A percentile compares a stretch with the other conserved stretches of the same genome.
phyloP scores from a whole-genome alignment of 768 basidiomycete species.

The Amanita inopinata region DNA sequence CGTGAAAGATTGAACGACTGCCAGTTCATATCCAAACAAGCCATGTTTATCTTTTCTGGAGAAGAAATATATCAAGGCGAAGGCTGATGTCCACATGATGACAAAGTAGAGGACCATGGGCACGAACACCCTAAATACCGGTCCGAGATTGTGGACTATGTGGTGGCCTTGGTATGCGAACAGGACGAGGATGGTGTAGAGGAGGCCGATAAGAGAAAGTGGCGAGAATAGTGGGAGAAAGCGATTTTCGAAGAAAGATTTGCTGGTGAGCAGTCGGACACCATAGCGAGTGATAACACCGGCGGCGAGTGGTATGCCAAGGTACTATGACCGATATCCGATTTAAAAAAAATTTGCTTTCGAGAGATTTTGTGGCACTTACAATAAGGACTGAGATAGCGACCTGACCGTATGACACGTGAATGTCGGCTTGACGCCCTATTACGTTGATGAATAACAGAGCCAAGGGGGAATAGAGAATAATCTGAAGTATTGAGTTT shows the following conservation, averaged over 20 bases:
- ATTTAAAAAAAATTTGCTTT: not conserved
- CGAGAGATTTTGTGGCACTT: conserved; percentile 22
- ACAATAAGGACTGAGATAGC: conserved; percentile 67
- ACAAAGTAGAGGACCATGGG: too few species aligned
- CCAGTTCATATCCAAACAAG: conserved; percentile 52
- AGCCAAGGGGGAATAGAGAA: conserved; percentile 66
- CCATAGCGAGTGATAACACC: too few species aligned
- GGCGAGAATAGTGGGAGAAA: conserved; percentile 69
- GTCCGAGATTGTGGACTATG: too few species aligned
- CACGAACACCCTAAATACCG: too few species aligned
- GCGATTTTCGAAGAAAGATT: conserved; percentile 36
- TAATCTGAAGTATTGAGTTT: conserved; percentile 72
- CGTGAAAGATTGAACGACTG: conserved; percentile 75
- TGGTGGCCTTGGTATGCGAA: conserved; percentile 64
- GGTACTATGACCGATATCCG: too few species aligned
- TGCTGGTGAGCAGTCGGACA: too few species aligned
- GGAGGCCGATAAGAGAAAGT: conserved; percentile 60
- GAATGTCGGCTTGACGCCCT: conserved; percentile 34
- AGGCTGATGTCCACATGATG: conserved; percentile 65
- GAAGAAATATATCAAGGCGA: conserved; percentile 39
- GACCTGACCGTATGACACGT: conserved; percentile 46
- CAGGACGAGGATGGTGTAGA: conserved; percentile 74
- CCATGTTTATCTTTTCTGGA: conserved; percentile 5
- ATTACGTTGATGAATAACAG: conserved; percentile 69
- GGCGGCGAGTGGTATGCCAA: conserved; percentile 68